phyloP scores from a whole-genome alignment of 495 filamentous ascomycete species.

The Tetracladium marchalianum region DNA sequence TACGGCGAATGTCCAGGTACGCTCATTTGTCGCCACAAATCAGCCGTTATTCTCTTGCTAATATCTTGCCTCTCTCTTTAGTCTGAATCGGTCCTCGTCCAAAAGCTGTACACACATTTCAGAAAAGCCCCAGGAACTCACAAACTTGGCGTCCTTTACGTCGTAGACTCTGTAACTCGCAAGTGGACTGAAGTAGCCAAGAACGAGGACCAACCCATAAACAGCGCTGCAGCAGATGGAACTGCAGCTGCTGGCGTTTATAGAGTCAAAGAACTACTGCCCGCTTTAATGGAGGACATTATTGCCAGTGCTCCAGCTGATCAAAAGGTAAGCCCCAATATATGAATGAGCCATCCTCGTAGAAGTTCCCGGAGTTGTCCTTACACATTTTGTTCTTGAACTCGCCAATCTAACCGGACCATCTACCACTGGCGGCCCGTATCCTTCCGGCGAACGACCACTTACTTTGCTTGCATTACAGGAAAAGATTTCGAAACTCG shows the following conservation, averaged over 20 bases:
- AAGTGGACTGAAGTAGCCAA: conserved; percentile 96
- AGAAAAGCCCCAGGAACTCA: conserved; percentile 90
- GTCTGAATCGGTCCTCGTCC: conserved; percentile 92
- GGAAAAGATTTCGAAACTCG: conserved; percentile 92
- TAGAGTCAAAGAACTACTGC: conserved; percentile 91
- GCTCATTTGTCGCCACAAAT: conserved; percentile 21
- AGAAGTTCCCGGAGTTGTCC: background rate
- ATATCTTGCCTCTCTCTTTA: conserved; percentile 30
- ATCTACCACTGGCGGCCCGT: background rate
- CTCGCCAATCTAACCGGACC: background rate
- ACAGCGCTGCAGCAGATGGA: conserved; percentile 68
- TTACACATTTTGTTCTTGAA: background rate
- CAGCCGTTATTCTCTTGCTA: conserved; percentile 12
- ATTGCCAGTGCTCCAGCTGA: conserved; percentile 79
- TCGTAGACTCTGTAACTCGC: conserved; percentile 99
- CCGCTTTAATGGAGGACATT: conserved; percentile 91
- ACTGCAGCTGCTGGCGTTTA: conserved; percentile 92
- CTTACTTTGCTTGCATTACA: conserved; percentile 38
- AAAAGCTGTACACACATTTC: conserved; percentile 95
- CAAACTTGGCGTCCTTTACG: conserved; percentile 98
- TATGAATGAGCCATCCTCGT: conserved; percentile 4
- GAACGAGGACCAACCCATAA: conserved; percentile 69
- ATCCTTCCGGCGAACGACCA: conserved; percentile 10
- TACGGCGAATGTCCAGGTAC: conserved; percentile 88
- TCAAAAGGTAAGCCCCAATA: conserved; percentile 86